Percentiles rank a stretch among this genome's conserved stretches.
Conservation (phyloP, 2,329 filamentous ascomycete genomes). For the Aspergillus terreus region DNA sequence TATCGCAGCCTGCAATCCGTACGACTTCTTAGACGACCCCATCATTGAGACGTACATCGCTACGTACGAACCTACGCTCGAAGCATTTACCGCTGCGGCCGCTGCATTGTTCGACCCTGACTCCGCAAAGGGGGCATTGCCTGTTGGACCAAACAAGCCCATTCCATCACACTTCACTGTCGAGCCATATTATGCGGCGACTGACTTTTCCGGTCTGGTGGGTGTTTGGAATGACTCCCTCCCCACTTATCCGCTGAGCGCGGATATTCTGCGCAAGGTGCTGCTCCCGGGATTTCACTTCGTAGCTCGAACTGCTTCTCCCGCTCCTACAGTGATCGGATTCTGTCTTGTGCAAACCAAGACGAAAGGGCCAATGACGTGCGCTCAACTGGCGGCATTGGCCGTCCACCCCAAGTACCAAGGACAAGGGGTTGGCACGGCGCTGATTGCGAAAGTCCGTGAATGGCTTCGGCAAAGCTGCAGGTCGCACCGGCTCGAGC, state of each 20-base stretch:
- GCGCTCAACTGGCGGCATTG: constrained; percentile 33
- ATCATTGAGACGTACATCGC: constrained; percentile 40
- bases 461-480: constrained; percentile 24
- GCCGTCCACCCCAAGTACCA: constrained; percentile 35
- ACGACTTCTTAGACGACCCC: constrained; percentile 40
- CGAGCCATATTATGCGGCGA: constrained; percentile 15
- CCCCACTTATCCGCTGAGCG: constrained; percentile 32
- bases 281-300: constrained; percentile 32
- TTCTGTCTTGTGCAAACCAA: constrained; percentile 37
- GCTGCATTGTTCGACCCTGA: constrained; percentile 37
- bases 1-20: constrained; percentile 43
- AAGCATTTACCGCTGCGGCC: constrained; percentile 39
- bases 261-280: constrained; percentile 23
- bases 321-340: constrained; percentile 23
- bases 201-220: constrained; percentile 28
- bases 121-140: constrained; percentile 30
- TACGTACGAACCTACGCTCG: constrained; percentile 43
- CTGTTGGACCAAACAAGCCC: constrained; percentile 25
- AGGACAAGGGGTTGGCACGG: constrained; percentile 37
- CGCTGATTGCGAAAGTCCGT: constrained; percentile 28
- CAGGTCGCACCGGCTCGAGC: constrained; percentile 20
- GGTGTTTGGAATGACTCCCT: constrained; percentile 36
- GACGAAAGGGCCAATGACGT: constrained; percentile 18
- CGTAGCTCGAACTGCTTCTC: constrained; percentile 25
- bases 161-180: constrained; percentile 12